phyloP scores from a whole-genome alignment of 768 basidiomycete species.

The Rhizopogon rudus region DNA sequence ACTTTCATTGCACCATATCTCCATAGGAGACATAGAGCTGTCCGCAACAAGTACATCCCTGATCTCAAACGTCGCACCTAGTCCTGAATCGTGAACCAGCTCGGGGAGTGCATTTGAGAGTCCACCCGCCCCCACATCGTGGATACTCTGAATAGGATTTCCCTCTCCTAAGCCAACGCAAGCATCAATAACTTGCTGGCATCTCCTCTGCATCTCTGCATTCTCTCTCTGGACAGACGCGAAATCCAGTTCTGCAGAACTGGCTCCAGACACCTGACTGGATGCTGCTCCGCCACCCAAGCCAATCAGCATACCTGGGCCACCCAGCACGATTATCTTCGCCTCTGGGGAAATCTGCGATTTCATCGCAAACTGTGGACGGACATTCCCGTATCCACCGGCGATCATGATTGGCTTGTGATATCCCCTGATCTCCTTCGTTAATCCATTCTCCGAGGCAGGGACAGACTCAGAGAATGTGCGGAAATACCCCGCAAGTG shows the following conservation, averaged over 20 bases:
- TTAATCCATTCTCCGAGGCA: constrained; percentile 38
- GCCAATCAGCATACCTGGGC: constrained; percentile 94
- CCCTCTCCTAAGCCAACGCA: constrained; percentile 57
- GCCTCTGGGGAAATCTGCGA: constrained; percentile 71
- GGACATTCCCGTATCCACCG: constrained; percentile 93
- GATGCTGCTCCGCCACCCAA: constrained; percentile 96
- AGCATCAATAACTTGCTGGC: constrained; percentile 95
- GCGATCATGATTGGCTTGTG: constrained; percentile 99
- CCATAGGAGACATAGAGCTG: constrained; percentile 95
- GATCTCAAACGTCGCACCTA: constrained; percentile 92
- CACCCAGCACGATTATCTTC: constrained; percentile 89
- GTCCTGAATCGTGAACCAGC: constrained; percentile 90
- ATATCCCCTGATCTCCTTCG: constrained; percentile 80
- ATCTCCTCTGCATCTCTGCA: constrained; percentile 95
- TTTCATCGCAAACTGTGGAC: constrained; percentile 79
- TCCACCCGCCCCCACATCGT: constrained; percentile 98
- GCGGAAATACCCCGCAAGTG: constrained; percentile 89
- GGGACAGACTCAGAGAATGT: constrained; percentile 84
- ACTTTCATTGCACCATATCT: constrained; percentile 99
- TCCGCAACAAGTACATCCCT: constrained; percentile 91
- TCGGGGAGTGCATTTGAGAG: constrained; percentile 96
- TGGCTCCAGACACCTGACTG: constrained; percentile 86
- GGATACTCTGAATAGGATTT: constrained; percentile 92
- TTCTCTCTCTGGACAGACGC: constrained; percentile 98
- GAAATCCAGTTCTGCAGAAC: constrained; percentile 92